Percentiles rank a stretch among this genome's conserved stretches.
Evolutionary conservation across 2,329 filamentous ascomycete genomes (phyloP).

Genomic region (Rutstroemia sydowiana): DNA sequence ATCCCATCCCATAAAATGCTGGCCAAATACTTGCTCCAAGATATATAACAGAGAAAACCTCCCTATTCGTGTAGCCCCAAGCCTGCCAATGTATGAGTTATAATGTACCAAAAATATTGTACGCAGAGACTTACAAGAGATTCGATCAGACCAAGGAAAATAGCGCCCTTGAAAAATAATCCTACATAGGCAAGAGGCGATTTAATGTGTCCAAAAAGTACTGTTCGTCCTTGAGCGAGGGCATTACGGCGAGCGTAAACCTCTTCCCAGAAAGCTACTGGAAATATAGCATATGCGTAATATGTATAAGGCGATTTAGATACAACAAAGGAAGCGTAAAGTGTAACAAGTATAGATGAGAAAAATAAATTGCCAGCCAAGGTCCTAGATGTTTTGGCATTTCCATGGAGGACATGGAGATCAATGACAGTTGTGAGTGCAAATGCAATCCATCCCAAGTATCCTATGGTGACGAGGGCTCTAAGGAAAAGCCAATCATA

Average conservation of each 20-base stretch:
- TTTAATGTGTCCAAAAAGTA: slow-evolving; percentile 62
- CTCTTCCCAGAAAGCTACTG: slow-evolving; percentile 94
- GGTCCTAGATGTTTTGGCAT: slow-evolving; percentile 56
- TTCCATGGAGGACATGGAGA: slow-evolving; percentile 72
- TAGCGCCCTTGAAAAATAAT: slow-evolving; percentile 54
- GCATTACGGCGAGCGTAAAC: slow-evolving; percentile 72
- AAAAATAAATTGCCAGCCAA: slow-evolving; percentile 56
- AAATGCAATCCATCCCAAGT: slow-evolving; percentile 92
- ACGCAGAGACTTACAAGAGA: slow-evolving; percentile 53
- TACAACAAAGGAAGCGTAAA: slow-evolving; percentile 74
- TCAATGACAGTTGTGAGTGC: slow-evolving; percentile 84
- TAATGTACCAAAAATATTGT: not conserved
- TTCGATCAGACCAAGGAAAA: slow-evolving; percentile 70
- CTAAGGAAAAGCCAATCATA: slow-evolving; percentile 97
- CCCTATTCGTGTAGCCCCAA: slow-evolving; percentile 83
- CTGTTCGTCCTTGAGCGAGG: slow-evolving; percentile 56
- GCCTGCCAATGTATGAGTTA: slow-evolving; percentile 45
- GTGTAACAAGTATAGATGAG: slow-evolving; percentile 62
- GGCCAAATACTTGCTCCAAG: slow-evolving; percentile 74
- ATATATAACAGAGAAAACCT: slow-evolving; percentile 79
- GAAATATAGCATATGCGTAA: slow-evolving; percentile 88
- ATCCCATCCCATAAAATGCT: slow-evolving; percentile 60
- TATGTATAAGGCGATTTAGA: slow-evolving; percentile 78
- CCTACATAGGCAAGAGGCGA: slow-evolving; percentile 50
- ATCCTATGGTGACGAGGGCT: slow-evolving; percentile 80